A percentile compares a stretch with the other conserved stretches of the same genome.
Evolutionary conservation across 345 rosid species (phyloP).

Genomic region (Microcos paniculata): DNA sequence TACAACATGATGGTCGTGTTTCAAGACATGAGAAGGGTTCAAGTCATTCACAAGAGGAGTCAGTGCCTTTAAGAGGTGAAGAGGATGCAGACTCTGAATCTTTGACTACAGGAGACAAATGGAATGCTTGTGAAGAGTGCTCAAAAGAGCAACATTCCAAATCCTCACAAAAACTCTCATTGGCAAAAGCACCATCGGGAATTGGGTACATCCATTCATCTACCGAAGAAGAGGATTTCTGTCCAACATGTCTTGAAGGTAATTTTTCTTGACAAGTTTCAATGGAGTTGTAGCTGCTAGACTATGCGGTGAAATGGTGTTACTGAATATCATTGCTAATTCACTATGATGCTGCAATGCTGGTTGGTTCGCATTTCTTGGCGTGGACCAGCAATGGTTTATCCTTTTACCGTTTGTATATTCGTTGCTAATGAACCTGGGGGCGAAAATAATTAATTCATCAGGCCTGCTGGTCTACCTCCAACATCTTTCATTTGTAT

Average conservation of each 20-base stretch:
- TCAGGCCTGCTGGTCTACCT: neutral
- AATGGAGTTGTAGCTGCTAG: neutral
- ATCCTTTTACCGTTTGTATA: neutral
- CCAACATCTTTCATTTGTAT: neutral
- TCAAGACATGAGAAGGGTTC: conserved; percentile 87
- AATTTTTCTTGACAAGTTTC: conserved; percentile 21
- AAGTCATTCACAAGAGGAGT: conserved; percentile 79
- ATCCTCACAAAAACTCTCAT: conserved; percentile 50
- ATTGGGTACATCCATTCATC: conserved; percentile 46
- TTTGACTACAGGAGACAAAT: conserved; percentile 54
- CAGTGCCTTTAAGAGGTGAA: conserved; percentile 74
- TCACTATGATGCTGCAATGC: neutral
- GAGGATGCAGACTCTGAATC: conserved; percentile 56
- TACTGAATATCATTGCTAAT: neutral
- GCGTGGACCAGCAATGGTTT: neutral
- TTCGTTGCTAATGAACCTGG: neutral
- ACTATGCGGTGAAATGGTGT: neutral
- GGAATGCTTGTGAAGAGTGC: conserved; percentile 67
- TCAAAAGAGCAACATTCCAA: conserved; percentile 54
- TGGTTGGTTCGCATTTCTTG: neutral
- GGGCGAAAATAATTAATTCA: neutral
- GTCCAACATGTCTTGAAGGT: conserved; percentile 99
- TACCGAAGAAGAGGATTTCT: conserved; percentile 88
- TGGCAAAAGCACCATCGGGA: conserved; percentile 43
- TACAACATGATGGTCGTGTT: conserved; percentile 59